Evolutionary conservation across 2,329 filamentous ascomycete species (phyloP), one percentile per base, ranked within the genome.

Genomic region (Alternaria triticina): DNA sequence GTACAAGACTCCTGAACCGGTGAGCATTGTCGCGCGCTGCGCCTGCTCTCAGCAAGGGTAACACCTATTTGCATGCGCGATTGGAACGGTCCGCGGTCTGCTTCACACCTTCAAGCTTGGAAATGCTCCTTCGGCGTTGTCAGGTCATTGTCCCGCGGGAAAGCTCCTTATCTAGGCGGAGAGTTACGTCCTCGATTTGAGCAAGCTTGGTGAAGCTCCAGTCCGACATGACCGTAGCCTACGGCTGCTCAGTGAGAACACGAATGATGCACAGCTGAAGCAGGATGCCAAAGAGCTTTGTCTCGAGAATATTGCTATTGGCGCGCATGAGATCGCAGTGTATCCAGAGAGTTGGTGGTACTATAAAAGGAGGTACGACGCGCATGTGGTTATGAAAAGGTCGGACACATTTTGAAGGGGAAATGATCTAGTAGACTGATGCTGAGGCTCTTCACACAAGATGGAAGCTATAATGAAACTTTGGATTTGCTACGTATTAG

Each of bases 301-400:
- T 3, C 10, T 28, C 0, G 47, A 8, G 11, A 6, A 1, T 9
- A 50, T 50, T 10, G 9, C 7, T 6, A 2, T 30, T 1, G 47
- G 23, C 7, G 20, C 22, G 25, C 4, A 17, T 11, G 36, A 40
- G 9, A 11, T 17, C 5, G 9, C 9, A 2, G 33, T 10, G 15
- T 3, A 0, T 6, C n/a, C 36, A 3, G n/a, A 17, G 0, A 40
- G 15, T 5, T n/a, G 15, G 6, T n/a, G 7, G 15, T 36, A n/a
- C 30, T 33, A 33, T 33, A 3, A 4, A 33, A 13, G 30, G 4
- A 15, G 30, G 12, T 33, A 33, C 12, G 30, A 15, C 6, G 30
- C 2, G 6, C 6, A 7, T 33, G 13, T 15, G 12, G 4, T 15
- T 15, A 15, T 15, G 3, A 1, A 33, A 33, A 33, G 30, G 13